Evolutionary conservation across 2,329 filamentous ascomycete genomes (phyloP), one percentile per base, ranked within the genome.

Genomic region (Ceratocystis destructans): DNA sequence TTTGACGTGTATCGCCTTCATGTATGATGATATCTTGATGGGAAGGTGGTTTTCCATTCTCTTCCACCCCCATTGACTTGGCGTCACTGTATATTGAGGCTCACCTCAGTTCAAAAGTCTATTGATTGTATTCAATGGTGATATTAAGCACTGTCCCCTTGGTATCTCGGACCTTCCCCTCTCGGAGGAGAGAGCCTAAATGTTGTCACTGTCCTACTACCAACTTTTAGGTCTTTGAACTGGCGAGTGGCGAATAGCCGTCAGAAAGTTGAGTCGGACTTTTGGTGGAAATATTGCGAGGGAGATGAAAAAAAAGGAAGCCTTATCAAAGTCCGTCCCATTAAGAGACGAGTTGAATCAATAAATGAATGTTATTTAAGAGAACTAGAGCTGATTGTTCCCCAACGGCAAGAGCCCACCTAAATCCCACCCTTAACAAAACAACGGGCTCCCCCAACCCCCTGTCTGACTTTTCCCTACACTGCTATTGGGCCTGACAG

Each of bases 391-490:
- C 25, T 61, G 53, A 65, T 48, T 31, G 25, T 65, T 65, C 64
- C 67, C 67, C 67, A 68, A 68, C 67, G 66, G 53, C 28, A 59
- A 33, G 25, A 62, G 61, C 57, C 61, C 67, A 41, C 28, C 50
- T 37, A 61, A 64, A 53, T 65, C 48, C 33, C 48, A 62, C 65
- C 46, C 66, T 37, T 68, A 62, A 62, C 31, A 55, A 62, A 53
- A 46, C 61, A 61, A 66, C 45, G 41, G 37, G 37, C 37, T 41
- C 41, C 55, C 66, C 66, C 66, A 67, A 62, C 66, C 62, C 37
- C 66, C 55, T 62, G 53, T 53, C 55, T 59, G 28, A 33, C 53
- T 33, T 59, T 59, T 31, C 17, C 28, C 28, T 33, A 33, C 33
- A 25, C 48, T 25, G 15, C 48, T 28, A 53, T 53, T 25, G 48